phyloP scores from a whole-genome alignment of 2,329 filamentous ascomycete species.

The Gliomastix tumulicola region DNA sequence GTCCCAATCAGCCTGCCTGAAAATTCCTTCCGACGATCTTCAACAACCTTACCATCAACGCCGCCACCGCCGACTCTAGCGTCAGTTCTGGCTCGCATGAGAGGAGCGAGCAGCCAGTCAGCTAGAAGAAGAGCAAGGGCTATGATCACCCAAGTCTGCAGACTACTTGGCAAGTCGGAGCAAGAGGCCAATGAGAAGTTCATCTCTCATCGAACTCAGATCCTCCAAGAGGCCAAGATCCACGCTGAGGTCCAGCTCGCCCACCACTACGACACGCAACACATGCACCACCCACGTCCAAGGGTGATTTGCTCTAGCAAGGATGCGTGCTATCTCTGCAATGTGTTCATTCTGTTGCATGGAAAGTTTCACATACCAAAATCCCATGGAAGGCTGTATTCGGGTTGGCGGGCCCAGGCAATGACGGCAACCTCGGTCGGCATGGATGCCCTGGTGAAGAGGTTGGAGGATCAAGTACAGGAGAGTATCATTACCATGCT shows the following conservation, averaged over 20 bases:
- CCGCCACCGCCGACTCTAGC: too few species aligned
- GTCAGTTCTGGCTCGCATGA: not conserved
- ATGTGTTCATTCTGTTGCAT: not conserved
- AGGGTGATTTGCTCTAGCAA: not conserved
- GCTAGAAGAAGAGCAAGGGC: too few species aligned
- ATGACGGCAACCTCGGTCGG: too few species aligned
- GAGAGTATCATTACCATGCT: too few species aligned
- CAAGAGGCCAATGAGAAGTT: not conserved
- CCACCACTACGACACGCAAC: not conserved
- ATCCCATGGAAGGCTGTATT: not conserved
- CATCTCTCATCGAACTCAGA: not conserved
- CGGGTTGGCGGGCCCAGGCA: not conserved
- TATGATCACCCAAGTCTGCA: too few species aligned
- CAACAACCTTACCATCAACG: too few species aligned
- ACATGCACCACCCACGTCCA: constrained; percentile 12
- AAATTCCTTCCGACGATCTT: not conserved
- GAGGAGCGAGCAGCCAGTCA: not conserved
- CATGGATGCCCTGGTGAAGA: too few species aligned
- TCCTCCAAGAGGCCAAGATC: not conserved
- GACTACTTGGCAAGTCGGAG: too few species aligned
- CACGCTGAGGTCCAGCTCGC: not conserved
- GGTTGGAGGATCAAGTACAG: too few species aligned
- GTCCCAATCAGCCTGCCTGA: not conserved
- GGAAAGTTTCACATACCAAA: not conserved
- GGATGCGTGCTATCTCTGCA: not conserved